phyloP scores from a whole-genome alignment of 2,329 filamentous ascomycete species.

The Pseudofabraea citricarpa region DNA sequence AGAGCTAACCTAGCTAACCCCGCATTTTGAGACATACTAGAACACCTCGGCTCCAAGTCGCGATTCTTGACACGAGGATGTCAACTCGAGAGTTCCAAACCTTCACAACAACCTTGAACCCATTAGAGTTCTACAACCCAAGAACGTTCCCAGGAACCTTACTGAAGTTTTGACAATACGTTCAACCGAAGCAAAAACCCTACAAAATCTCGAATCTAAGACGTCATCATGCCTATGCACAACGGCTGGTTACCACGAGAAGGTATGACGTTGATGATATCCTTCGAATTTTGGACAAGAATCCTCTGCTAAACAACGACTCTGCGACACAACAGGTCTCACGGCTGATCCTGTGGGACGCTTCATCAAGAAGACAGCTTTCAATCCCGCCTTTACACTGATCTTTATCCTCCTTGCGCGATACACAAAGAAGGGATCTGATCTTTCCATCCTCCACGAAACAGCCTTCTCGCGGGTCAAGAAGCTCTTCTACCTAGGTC shows the following conservation, averaged over 20 bases:
- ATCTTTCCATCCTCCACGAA: constrained; percentile 48
- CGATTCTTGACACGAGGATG: too few species aligned
- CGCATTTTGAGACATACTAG: too few species aligned
- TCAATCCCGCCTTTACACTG: constrained; percentile 62
- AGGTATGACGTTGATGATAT: constrained; percentile 27
- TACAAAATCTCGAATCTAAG: too few species aligned
- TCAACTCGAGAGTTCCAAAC: too few species aligned
- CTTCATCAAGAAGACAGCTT: constrained; percentile 52
- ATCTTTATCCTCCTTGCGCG: constrained; percentile 58
- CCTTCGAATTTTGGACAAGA: neutral
- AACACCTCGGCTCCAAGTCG: too few species aligned
- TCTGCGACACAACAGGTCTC: constrained; percentile 34
- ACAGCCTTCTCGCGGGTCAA: constrained; percentile 47
- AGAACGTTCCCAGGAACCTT: too few species aligned
- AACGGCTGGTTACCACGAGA: constrained; percentile 49
- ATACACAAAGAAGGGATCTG: constrained; percentile 57
- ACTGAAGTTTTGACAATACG: too few species aligned
- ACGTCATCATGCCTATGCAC: constrained; percentile 39
- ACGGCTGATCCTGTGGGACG: constrained; percentile 54
- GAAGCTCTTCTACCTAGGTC: constrained; percentile 45
- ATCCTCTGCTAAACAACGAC: neutral
- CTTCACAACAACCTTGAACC: too few species aligned
- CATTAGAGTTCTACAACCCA: too few species aligned
- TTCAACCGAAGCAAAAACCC: too few species aligned
- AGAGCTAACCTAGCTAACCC: too few species aligned